Percentiles rank a stretch among this genome's conserved stretches.
These are phyloP conservation scores for Verticillium tricorpus DNA, from an alignment of 2,329 filamentous ascomycete species.

Conservation along the genomic window DNA sequence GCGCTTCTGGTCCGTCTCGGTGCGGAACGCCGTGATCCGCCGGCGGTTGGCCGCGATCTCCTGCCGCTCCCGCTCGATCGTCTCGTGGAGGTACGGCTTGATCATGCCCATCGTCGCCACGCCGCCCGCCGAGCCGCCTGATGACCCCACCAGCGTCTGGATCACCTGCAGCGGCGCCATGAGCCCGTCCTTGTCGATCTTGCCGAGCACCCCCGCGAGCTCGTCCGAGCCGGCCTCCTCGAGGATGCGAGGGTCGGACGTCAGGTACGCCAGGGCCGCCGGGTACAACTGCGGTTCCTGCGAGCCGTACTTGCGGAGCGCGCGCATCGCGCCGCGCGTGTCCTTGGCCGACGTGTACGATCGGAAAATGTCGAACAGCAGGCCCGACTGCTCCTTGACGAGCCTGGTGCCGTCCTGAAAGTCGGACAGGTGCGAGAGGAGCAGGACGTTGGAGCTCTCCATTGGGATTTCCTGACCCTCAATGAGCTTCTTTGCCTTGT, in stretches of 20 bases:
- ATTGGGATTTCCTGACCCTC: constrained; percentile 78
- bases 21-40: constrained; percentile 77
- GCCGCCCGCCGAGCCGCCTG: constrained; percentile 33
- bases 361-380: constrained; percentile 92
- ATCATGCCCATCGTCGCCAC: constrained; percentile 98
- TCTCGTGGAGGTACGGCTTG: constrained; percentile 84
- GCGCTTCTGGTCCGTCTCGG: constrained; percentile 76
- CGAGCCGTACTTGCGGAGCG: constrained; percentile 84
- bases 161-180: constrained; percentile 97
- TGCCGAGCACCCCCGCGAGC: constrained; percentile 71
- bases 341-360: constrained; percentile 92
- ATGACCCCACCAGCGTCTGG: constrained; percentile 73
- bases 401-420: constrained; percentile 89
- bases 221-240: constrained; percentile 82
- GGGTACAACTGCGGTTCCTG: constrained; percentile 90
- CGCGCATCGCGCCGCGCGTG: constrained; percentile 83
- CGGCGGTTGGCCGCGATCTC: constrained; percentile 79
- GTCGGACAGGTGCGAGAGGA: constrained; percentile 86
- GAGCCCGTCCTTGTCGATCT: constrained; percentile 84
- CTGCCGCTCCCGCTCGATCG: constrained; percentile 80
- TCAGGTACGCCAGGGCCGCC: constrained; percentile 88
- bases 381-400: constrained; percentile 87
- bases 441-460: constrained; percentile 88
- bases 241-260: constrained; percentile 74
- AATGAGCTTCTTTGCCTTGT: constrained; percentile 84